Conservation (phyloP, 345 rosid genomes). For the Eucalyptus globulus region DNA sequence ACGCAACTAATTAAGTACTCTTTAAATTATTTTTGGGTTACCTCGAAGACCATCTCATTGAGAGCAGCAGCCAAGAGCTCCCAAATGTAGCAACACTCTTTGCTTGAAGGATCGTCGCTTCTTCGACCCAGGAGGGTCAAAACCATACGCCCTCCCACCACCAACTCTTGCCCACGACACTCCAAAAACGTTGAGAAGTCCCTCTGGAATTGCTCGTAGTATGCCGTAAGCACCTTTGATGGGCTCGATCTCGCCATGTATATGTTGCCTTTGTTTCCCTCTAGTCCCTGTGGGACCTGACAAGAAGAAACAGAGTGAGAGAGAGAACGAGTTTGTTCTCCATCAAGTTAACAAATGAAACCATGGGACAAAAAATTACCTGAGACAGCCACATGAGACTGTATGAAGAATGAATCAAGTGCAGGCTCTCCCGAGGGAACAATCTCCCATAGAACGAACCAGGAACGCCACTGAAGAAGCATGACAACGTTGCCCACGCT, state of each 20-base stretch:
- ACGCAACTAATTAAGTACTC: not conserved
- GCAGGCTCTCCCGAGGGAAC: slow-evolving; percentile 13
- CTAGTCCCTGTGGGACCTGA: slow-evolving; percentile 36
- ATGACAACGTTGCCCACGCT: not conserved
- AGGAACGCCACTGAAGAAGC: slow-evolving; percentile 17
- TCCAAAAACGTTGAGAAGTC: slow-evolving; percentile 36
- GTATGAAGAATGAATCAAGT: slow-evolving; percentile 35
- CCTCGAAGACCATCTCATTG: slow-evolving; percentile 18
- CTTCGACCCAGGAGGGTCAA: slow-evolving; percentile 19
- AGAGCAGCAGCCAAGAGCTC: slow-evolving; percentile 10
- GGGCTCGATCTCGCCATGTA: slow-evolving; percentile 5
- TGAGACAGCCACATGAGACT: slow-evolving; percentile 20
- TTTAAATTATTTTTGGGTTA: not conserved
- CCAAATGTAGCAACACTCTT: slow-evolving; percentile 7
- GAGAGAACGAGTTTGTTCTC: not conserved
- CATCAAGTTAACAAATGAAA: not conserved
- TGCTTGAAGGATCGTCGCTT: not conserved
- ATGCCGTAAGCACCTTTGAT: slow-evolving; percentile 10
- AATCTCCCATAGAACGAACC: slow-evolving; percentile 49
- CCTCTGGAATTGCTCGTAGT: slow-evolving; percentile 17
- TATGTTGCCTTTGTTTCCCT: slow-evolving; percentile 23
- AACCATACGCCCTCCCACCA: slow-evolving; percentile 26
- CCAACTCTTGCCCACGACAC: slow-evolving; percentile 26
- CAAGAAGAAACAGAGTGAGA: not conserved
- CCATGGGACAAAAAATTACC: not conserved